These are phyloP conservation scores for Solanum clarkiae DNA, from an alignment of 257 asterid species.

Conservation along the genomic window DNA sequence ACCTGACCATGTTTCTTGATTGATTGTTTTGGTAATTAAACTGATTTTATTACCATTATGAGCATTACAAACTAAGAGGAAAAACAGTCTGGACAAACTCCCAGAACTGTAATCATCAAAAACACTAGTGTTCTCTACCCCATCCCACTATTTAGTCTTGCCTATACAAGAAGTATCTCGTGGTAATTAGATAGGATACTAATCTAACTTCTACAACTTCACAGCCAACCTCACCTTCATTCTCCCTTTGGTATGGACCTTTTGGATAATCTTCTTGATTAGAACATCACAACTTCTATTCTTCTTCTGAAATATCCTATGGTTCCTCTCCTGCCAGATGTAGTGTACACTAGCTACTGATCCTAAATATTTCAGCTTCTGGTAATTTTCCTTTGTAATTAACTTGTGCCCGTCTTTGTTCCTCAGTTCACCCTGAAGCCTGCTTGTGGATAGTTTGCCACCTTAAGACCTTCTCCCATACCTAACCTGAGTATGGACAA, in stretches of 20 bases:
- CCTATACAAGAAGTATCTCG: too few relatives aligned
- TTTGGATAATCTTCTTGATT: too few relatives aligned
- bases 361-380: not conserved
- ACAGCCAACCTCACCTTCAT: too few relatives aligned
- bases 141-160: too few relatives aligned
- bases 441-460: not conserved
- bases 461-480: not conserved
- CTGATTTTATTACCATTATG: too few relatives aligned
- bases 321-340: not conserved
- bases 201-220: too few relatives aligned
- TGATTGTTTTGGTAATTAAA: not conserved
- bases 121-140: too few relatives aligned
- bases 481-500: not conserved
- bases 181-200: too few relatives aligned
- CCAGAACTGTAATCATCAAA: too few relatives aligned
- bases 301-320: not conserved
- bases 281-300: not conserved
- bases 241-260: too few relatives aligned
- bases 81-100: too few relatives aligned
- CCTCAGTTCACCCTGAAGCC: not conserved
- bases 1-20: not conserved
- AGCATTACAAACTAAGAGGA: too few relatives aligned
- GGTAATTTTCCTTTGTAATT: not conserved
- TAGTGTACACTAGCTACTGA: not conserved
- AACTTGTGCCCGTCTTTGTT: not conserved